Percentiles rank a stretch among this genome's conserved stretches.
Evolutionary conservation across 2,329 filamentous ascomycete species (phyloP).

Genomic region (Monosporascus sp.): DNA sequence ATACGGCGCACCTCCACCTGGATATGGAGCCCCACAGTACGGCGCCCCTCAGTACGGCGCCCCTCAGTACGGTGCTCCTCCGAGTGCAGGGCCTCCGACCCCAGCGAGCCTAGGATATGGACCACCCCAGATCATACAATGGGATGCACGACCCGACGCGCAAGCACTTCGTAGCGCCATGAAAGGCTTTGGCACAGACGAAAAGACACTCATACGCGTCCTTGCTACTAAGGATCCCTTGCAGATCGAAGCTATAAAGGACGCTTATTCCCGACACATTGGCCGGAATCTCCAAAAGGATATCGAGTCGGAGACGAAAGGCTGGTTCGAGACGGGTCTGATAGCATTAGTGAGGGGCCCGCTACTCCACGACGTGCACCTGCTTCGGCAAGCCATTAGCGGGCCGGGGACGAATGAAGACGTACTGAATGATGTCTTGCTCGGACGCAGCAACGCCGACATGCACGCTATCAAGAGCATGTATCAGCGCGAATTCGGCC

Average conservation of each 20-base stretch:
- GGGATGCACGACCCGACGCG: constrained; percentile 64
- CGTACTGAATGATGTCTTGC: constrained; percentile 79
- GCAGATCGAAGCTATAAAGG: constrained; percentile 64
- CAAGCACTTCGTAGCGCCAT: constrained; percentile 73
- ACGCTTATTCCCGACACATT: constrained; percentile 60
- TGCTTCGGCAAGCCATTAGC: constrained; percentile 65
- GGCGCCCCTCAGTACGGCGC: constrained; percentile 30
- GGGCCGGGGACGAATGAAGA: constrained; percentile 82
- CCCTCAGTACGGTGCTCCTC: constrained; percentile 19
- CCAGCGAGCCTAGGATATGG: constrained; percentile 71
- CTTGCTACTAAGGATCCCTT: constrained; percentile 71
- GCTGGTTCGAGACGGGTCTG: constrained; percentile 70
- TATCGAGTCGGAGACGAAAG: constrained; percentile 69
- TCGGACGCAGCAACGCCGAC: constrained; percentile 81
- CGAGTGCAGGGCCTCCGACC: constrained; percentile 43
- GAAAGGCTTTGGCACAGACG: constrained; percentile 91
- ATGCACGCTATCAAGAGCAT: constrained; percentile 77
- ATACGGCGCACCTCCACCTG: constrained; percentile 33
- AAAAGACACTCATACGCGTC: constrained; percentile 66
- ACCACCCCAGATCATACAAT: constrained; percentile 61
- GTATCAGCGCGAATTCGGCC: constrained; percentile 64
- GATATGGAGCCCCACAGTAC: constrained; percentile 24
- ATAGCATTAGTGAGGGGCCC: constrained; percentile 75
- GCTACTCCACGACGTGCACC: constrained; percentile 67
- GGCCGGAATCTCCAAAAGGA: constrained; percentile 68